Base-by-base conservation (phyloP, 106 monocot genomes). In the Gastrodia elata region DNA sequence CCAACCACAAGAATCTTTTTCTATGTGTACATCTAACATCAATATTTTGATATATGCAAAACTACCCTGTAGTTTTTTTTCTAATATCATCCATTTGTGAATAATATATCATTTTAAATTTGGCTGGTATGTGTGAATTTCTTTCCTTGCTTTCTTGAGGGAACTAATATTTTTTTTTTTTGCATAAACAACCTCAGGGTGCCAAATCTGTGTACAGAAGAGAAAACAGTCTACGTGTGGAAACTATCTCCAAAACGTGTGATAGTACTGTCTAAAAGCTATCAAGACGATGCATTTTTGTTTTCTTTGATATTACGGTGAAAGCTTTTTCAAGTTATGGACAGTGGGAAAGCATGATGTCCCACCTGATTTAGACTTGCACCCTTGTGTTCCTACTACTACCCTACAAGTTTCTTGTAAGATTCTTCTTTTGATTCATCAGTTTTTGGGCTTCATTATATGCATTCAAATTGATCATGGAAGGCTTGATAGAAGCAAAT, bases 191-290 rank as follows among this genome's bases (percentile, higher is more conserved):
- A 4, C 26, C 22, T 28, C 33, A 72, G 72, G 72, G 72, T 43
- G 72, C n/a, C 72, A 72, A 52, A 48, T 42, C 72, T 72, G 28
- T 27, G 4, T 72, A 72, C 33, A 24, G 33, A 33, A 72, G 72
- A 35, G 49, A 72, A 20, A 72, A 52, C 26, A 72, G 72, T 49
- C 72, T 72, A 11, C 72, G 72, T 18, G 72, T 72, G 0, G 72
- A 72, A 0, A 34, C 67, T 10, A 37, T 4, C 30, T 34, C 67
- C 67, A 30, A 36, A 30, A 37, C 7, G 6, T 3, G 35, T 67
- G 36, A 8, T 37, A 67, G 37, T 18, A 30, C 67, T 36, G 16
- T 18, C 3, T 67, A 37, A 67, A 67, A 1, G 16, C 35, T 30
- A 18, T 1, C 9, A 0, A 67, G 28, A 32, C 30, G 3, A 61